Conservation (phyloP, 495 filamentous ascomycete species). For the Xylaria venustula region DNA sequence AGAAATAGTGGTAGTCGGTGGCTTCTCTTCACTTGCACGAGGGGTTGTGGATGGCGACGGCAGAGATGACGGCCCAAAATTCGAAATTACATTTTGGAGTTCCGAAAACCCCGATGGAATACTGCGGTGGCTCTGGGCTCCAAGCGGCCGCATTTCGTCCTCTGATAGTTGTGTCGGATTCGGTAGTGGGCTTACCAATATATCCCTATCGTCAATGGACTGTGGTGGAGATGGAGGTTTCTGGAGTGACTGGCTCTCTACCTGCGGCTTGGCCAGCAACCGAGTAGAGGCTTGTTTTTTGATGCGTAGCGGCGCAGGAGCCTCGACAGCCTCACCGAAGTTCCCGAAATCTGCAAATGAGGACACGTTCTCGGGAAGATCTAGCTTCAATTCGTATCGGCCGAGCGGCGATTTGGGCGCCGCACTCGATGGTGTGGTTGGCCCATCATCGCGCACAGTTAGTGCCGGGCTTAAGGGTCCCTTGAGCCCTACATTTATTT, state of each 20-base stretch:
- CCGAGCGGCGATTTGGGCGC: constrained; percentile 34
- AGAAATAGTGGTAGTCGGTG: constrained; percentile 1
- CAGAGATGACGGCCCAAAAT: constrained; percentile 21
- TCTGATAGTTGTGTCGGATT: constrained; percentile 8
- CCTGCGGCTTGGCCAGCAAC: not conserved
- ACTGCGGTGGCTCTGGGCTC: constrained; percentile 15
- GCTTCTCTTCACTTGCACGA: constrained; percentile 30
- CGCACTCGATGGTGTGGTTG: not conserved
- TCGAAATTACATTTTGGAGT: constrained; percentile 16
- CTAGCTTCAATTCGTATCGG: constrained; percentile 24
- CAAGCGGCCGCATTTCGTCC: constrained; percentile 15
- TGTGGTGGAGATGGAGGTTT: constrained; percentile 30
- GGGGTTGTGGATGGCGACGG: constrained; percentile 29
- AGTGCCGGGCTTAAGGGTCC: not conserved
- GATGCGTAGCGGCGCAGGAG: constrained; percentile 30
- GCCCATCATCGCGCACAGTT: constrained; percentile 6
- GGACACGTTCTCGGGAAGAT: constrained; percentile 23
- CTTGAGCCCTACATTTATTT: constrained; percentile 2
- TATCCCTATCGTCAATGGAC: constrained; percentile 17
- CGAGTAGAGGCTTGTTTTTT: constrained; percentile 18
- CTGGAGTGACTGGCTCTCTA: constrained; percentile 14
- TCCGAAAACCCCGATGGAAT: constrained; percentile 19
- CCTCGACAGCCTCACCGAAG: constrained; percentile 27
- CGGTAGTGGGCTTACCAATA: constrained; percentile 3
- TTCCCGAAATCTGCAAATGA: constrained; percentile 29